A percentile compares a stretch with the other conserved stretches of the same genome.
Evolutionary conservation across 345 rosid genomes (phyloP).

Genomic region (Triadica sebifera): DNA sequence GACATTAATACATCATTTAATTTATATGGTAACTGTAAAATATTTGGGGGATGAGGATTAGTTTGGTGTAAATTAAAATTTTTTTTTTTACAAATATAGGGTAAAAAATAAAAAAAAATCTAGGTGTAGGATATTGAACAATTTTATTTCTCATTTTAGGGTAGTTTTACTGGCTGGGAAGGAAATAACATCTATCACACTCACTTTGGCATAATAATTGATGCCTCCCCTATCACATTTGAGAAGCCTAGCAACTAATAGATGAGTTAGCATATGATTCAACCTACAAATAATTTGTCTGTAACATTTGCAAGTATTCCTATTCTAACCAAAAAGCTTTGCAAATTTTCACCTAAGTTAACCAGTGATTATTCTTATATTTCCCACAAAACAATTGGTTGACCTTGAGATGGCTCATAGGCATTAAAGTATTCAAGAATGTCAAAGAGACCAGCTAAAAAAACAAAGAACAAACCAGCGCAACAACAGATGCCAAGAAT

Average conservation of each 20-base stretch:
- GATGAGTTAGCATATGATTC: background rate
- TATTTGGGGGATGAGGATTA: background rate
- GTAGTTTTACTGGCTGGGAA: too few species aligned
- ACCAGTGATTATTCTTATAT: too few species aligned
- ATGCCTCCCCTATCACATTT: background rate
- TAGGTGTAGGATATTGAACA: too few species aligned
- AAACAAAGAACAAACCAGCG: background rate
- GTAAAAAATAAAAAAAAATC: too few species aligned
- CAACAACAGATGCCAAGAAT: background rate
- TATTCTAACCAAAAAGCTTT: background rate
- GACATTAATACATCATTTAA: too few species aligned
- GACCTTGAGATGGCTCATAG: background rate
- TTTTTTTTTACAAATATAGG: too few species aligned
- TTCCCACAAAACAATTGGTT: background rate
- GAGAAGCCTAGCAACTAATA: background rate
- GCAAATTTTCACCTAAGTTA: background rate
- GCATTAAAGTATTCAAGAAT: background rate
- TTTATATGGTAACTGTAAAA: background rate
- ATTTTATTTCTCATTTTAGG: too few species aligned
- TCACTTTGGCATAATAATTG: background rate
- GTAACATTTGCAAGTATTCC: background rate
- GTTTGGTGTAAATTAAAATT: too few species aligned
- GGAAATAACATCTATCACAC: background rate
- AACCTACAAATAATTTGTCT: background rate
- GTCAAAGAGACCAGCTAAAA: background rate